A percentile compares a stretch with the other conserved stretches of the same genome.
Conservation (phyloP, 192 early-diverging fungal species). For the Podochytrium sp. region DNA sequence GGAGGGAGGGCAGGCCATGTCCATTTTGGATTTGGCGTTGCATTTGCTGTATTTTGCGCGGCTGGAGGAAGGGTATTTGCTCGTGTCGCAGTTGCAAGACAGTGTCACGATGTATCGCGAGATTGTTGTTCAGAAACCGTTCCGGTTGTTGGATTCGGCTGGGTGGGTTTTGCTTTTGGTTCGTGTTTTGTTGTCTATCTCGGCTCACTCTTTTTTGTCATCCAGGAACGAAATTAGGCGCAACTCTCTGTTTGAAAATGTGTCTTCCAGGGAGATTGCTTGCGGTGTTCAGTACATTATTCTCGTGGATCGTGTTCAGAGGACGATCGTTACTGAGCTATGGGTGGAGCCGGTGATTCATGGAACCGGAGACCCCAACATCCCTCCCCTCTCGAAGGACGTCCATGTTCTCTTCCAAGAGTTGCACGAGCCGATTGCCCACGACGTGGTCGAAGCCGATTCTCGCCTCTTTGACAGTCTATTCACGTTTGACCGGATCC, state of each 20-base stretch:
- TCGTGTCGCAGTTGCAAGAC: constrained; percentile 39
- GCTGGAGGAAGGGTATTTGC: constrained; percentile 49
- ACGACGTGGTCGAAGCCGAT: constrained; percentile 34
- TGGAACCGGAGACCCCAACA: constrained; percentile 30
- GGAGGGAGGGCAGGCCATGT: background rate
- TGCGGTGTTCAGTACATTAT: constrained; percentile 53
- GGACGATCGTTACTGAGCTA: constrained; percentile 46
- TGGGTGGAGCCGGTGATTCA: constrained; percentile 51
- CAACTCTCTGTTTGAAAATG: background rate
- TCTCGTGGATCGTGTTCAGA: constrained; percentile 32
- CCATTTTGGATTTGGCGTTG: constrained; percentile 43
- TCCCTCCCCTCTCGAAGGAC: background rate
- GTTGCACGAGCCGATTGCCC: constrained; percentile 28
- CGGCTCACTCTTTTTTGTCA: background rate
- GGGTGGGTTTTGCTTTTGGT: background rate
- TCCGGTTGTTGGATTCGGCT: background rate
- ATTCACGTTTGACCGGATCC: constrained; percentile 47
- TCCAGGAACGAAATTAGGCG: too few species aligned
- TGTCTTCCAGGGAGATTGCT: background rate
- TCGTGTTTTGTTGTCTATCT: background rate
- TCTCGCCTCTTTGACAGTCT: constrained; percentile 33
- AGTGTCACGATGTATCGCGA: constrained; percentile 54
- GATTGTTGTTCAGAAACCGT: background rate
- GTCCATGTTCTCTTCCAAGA: constrained; percentile 40
- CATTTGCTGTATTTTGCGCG: constrained; percentile 44